Base-by-base conservation (phyloP, 2,329 filamentous ascomycete species). In the Exophiala sp. region DNA sequence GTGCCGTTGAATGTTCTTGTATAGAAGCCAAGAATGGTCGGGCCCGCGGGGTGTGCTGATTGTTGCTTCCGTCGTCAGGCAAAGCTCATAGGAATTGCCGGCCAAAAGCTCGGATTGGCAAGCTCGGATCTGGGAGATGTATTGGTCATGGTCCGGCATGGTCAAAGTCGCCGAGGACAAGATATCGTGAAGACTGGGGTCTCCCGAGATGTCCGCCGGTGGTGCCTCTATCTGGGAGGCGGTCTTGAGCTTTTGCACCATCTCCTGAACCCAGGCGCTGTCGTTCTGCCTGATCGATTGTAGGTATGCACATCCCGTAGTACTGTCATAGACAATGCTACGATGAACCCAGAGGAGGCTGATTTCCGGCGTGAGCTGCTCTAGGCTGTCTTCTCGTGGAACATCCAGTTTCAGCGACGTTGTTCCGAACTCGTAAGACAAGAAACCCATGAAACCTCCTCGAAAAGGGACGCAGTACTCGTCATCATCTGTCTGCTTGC, bases 11-110 rank as follows among this genome's bases (percentile, higher is more conserved):
- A 95, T 77, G 1, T 78, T 74, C 38, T 79, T 79, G 70, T 90
- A 95, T 22, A 94, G 73, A 3, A 77, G 67, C 86, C 87, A 94
- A 0, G 81, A 75, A 34, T 69, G 68, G 45, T 63, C 57, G 9
- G 58, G 58, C 5, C 48, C 55, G 3, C 60, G 49, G 18, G 55
- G 29, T 56, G 70, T 70, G 16, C 64, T 75, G 58, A 93, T 78
- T 29, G 73, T 76, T 9, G 86, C 88, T 65, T 88, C 82, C 42
- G 82, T 82, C 0, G 88, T 94, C 6, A 94, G 76, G 59, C 88
- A 94, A 5, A 95, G 76, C 64, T 95, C 88, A 65, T 95, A 95
- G 0, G 87, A 89, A 55, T 90, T 82, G 11, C 88, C 88, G 0
- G 83, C 81, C 2, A 81, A 78, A 55, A 95, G 85, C 55, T 79